Evolutionary conservation across 1,284 basidiomycete species (phyloP).

Genomic region (Rhodotorula sp.): DNA sequence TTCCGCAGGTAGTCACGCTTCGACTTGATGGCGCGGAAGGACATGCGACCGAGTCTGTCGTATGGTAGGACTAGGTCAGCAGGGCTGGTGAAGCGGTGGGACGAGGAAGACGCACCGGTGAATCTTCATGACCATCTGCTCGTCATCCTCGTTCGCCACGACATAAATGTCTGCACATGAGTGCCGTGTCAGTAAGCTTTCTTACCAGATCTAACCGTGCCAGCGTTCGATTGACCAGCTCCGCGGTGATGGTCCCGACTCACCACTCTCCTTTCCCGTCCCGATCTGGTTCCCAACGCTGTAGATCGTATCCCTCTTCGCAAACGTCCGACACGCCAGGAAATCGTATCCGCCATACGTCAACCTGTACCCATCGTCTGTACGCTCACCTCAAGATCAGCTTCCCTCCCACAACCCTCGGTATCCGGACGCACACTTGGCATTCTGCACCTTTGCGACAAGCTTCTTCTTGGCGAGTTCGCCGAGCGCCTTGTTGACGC

Average conservation of each 20-base stretch:
- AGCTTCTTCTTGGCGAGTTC: conserved; percentile 87
- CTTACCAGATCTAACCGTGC: not conserved
- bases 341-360: conserved; percentile 98
- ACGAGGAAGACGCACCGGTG: conserved; percentile 63
- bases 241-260: conserved; percentile 36
- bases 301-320: conserved; percentile 73
- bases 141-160: conserved; percentile 77
- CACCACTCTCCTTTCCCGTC: conserved; percentile 94
- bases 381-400: not conserved
- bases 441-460: conserved; percentile 83
- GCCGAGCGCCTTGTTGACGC: conserved; percentile 88
- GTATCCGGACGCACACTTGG: conserved; percentile 66
- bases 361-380: conserved; percentile 93
- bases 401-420: not conserved
- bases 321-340: conserved; percentile 87
- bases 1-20: conserved; percentile 97
- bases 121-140: conserved; percentile 85
- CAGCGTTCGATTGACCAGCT: not conserved
- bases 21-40: conserved; percentile 93
- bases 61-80: fast-evolving
- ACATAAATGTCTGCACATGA: conserved; percentile 75
- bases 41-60: conserved; percentile 82
- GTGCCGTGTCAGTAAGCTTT: not conserved
- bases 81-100: not conserved
- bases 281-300: conserved; percentile 97